Evolutionary conservation across 139 green algal genomes (phyloP), one percentile per base, ranked within the genome.

Genomic region (Chlamydomonas schloesseri): DNA sequence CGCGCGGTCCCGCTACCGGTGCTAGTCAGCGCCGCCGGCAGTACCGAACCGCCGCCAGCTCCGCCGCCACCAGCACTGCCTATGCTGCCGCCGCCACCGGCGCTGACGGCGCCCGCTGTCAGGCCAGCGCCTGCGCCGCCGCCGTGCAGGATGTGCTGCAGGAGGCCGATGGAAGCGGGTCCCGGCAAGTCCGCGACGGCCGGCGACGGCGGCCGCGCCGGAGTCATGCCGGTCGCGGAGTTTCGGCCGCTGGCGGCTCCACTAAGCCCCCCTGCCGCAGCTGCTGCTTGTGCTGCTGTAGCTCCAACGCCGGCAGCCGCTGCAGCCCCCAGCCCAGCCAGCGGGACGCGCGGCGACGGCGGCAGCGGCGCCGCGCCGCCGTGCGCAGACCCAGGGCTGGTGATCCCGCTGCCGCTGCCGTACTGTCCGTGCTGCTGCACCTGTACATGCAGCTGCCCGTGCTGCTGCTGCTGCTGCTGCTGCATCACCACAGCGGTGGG

Each of bases 131-230:
- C n/a, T 4, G 1, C 34, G 64, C n/a, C n/a, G 3, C 13, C 10
- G 33, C n/a, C 31, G 20, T 79, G 81, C 53, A 87, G 69, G 33
- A 87, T 33, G 20, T 79, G 53, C 55, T 87, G 81, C 24, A 80
- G 81, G 11, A 87, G 34, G 26, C 68, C 81, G 33, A 87, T 78
- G 13, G 50, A 33, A 0, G 68, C 80, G 2, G 68, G 33, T 2
- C 50, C 68, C 0, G 70, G 81, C 50, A 87, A 34, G 34, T 87
- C 81, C 24, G 55, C 69, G 1, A 42, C 69, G 8, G 70, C 55
- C 9, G 81, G 81, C 34, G 50, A 58, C 53, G 50, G 68, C 23
- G 81, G 67, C 36, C 37, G 81, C 34, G 29, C 65, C 67, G 33
- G 53, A 20, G 46, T 9, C 47, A 31, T 79, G 28, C 28, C 72